Conservation (phyloP, 768 basidiomycete genomes). For the Leccinum subgranulosum region DNA sequence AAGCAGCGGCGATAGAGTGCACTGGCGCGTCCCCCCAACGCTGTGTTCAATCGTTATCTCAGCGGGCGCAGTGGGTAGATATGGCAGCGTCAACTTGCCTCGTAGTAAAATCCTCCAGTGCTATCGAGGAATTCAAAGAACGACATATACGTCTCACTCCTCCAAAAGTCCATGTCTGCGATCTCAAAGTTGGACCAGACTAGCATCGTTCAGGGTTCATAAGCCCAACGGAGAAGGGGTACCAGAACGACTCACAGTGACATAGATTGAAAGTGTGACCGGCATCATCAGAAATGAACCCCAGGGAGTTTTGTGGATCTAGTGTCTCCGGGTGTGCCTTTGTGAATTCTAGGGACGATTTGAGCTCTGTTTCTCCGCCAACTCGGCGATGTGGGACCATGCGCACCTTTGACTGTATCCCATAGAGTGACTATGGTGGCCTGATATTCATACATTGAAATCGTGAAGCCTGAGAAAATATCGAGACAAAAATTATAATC, state of each 20-base stretch:
- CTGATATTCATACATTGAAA: slow-evolving; percentile 58
- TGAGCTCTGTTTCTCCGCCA: slow-evolving; percentile 25
- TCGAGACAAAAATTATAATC: background rate
- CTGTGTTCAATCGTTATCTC: slow-evolving; percentile 31
- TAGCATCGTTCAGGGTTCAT: slow-evolving; percentile 24
- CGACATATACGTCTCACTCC: slow-evolving; percentile 74
- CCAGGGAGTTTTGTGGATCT: slow-evolving; percentile 50
- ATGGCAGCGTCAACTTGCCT: slow-evolving; percentile 41
- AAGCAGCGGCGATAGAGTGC: slow-evolving; percentile 86
- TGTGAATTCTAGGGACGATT: slow-evolving; percentile 22
- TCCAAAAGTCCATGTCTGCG: slow-evolving; percentile 80
- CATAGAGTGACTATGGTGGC: slow-evolving; percentile 65
- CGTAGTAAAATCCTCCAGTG: slow-evolving; percentile 86
- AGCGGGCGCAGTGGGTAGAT: background rate
- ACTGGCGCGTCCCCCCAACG: slow-evolving; percentile 95
- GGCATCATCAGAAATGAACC: slow-evolving; percentile 63
- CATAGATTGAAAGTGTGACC: slow-evolving; percentile 63
- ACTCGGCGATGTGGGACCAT: slow-evolving; percentile 32
- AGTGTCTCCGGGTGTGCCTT: slow-evolving; percentile 47
- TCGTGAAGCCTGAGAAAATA: slow-evolving; percentile 48
- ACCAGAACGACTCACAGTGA: slow-evolving; percentile 44
- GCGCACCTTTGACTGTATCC: slow-evolving; percentile 52
- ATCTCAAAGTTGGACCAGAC: slow-evolving; percentile 98
- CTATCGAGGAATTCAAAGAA: slow-evolving; percentile 83
- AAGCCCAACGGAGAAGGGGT: background rate